These are phyloP conservation scores for Eutrema salsugineum DNA, from an alignment of 441 rosid species.

Conservation along the genomic window DNA sequence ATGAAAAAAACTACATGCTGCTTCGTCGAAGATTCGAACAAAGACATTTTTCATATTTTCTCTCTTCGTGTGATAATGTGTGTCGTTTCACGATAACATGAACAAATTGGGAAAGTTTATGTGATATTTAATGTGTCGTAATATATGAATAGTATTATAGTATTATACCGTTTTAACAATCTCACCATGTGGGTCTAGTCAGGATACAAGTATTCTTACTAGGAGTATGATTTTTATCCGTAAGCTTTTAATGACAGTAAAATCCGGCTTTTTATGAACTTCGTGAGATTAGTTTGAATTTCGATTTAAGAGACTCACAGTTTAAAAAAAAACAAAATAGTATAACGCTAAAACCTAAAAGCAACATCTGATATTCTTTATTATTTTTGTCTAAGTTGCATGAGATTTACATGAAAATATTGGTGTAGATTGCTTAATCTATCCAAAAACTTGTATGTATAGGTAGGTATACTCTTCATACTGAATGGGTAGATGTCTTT, in stretches of 20 bases:
- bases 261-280: no score
- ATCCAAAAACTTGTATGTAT: background rate
- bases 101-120: background rate
- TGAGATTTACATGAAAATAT: background rate
- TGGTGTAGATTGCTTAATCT: background rate
- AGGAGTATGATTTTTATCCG: no score
- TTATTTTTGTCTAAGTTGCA: background rate
- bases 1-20: background rate
- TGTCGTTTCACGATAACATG: background rate
- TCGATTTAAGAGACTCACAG: no score
- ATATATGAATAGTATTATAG: background rate
- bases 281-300: no score
- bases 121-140: background rate
- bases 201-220: no score
- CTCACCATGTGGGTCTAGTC: no score
- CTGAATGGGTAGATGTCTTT: background rate
- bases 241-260: no score
- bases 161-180: background rate
- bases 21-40: constrained; percentile 24
- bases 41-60: constrained; percentile 1
- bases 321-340: no score
- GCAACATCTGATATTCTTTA: no score
- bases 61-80: background rate
- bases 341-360: background rate
- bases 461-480: background rate